Evolutionary conservation across 1,139 yeast species (phyloP).

Genomic region (Groenewaldozyma auringiensis): DNA sequence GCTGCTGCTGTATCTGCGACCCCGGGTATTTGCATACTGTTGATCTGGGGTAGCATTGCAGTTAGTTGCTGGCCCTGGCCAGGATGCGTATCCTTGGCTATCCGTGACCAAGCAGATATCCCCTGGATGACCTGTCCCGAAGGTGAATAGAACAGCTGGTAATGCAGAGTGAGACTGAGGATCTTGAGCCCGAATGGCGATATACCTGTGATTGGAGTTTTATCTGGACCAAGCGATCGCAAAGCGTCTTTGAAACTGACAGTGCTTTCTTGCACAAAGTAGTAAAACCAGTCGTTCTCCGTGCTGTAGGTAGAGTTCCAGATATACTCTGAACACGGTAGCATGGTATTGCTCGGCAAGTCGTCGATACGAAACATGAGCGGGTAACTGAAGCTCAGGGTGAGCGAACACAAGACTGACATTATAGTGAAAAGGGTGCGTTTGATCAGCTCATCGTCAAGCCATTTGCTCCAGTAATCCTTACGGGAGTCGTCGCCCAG

Average conservation of each 20-base stretch:
- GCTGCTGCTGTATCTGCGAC: not conserved
- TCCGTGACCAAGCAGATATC: slow-evolving; percentile 14
- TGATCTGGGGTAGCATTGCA: slow-evolving; percentile 11
- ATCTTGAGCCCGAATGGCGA: slow-evolving; percentile 20
- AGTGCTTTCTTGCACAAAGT: slow-evolving; percentile 7
- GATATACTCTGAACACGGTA: slow-evolving; percentile 31
- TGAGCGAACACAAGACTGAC: slow-evolving; percentile 25
- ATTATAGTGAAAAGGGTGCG: slow-evolving; percentile 29
- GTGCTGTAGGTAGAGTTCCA: slow-evolving; percentile 25
- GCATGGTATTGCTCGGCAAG: slow-evolving; percentile 18
- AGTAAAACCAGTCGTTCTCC: slow-evolving; percentile 21
- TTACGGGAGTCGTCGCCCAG: not conserved
- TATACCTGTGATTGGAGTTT: not conserved
- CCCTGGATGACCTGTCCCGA: not conserved
- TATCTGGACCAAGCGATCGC: not conserved
- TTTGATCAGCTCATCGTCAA: slow-evolving; percentile 25
- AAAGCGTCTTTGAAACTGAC: slow-evolving; percentile 1
- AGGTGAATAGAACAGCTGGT: not conserved
- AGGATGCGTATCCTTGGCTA: slow-evolving; percentile 20
- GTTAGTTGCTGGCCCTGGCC: slow-evolving; percentile 22
- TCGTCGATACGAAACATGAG: slow-evolving; percentile 19
- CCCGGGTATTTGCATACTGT: not conserved
- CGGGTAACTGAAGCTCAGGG: slow-evolving; percentile 27
- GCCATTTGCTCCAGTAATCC: slow-evolving; percentile 25
- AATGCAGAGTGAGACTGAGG: not conserved